Evolutionary conservation across 176 grass and related monocot genomes (phyloP).

Genomic region (Oryza coarctata): DNA sequence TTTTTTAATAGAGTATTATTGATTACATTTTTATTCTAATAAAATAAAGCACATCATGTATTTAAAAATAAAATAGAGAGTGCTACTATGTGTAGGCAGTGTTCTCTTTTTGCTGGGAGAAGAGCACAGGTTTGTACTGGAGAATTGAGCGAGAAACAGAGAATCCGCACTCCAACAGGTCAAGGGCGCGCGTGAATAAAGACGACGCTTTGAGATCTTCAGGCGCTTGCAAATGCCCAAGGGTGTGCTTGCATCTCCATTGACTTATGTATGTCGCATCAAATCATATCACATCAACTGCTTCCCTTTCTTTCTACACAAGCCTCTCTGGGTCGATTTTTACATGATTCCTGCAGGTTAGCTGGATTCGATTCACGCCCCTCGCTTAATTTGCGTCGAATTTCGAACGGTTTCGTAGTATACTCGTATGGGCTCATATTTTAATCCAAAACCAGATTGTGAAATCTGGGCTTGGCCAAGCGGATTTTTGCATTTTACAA

Average conservation of each 20-base stretch:
- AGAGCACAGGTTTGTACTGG: background rate
- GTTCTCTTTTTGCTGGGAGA: background rate
- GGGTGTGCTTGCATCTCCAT: background rate
- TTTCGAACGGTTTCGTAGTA: too few species aligned
- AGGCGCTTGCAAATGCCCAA: background rate
- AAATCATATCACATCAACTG: constrained; percentile 39
- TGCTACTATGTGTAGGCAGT: background rate
- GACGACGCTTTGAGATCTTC: constrained; percentile 37
- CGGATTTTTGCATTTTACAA: too few species aligned
- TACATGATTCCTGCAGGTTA: background rate
- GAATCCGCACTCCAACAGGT: constrained; percentile 10
- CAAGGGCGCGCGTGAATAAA: constrained; percentile 47
- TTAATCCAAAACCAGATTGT: too few species aligned
- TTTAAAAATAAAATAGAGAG: too few species aligned
- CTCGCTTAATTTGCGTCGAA: background rate
- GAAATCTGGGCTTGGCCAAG: too few species aligned
- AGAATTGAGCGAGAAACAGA: background rate
- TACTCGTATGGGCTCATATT: too few species aligned
- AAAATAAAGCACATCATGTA: too few species aligned
- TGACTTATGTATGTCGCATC: constrained; percentile 28
- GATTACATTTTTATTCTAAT: too few species aligned
- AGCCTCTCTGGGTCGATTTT: background rate
- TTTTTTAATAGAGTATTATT: too few species aligned
- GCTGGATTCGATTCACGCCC: too few species aligned
- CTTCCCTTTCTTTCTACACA: constrained; percentile 23